A percentile compares a stretch with the other conserved stretches of the same genome.
Evolutionary conservation across 306 rosid genomes (phyloP).

Genomic region (Myrica gale): DNA sequence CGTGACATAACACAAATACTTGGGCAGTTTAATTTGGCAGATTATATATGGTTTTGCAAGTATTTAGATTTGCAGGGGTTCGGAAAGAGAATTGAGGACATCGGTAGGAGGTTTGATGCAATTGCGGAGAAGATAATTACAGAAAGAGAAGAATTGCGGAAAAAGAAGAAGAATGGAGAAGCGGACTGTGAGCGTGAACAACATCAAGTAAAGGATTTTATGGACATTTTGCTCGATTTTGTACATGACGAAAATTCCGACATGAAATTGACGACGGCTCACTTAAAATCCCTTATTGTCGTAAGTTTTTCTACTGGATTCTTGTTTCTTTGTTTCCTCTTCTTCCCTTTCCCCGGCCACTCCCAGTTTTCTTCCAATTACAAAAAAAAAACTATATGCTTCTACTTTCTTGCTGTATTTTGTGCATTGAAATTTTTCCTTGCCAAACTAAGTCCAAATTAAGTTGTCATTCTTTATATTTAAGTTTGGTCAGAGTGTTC

Average conservation of each 20-base stretch:
- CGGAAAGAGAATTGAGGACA: constrained; percentile 34
- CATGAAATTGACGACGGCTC: constrained; percentile 30
- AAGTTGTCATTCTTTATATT: too few species aligned
- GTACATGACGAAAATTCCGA: constrained; percentile 23
- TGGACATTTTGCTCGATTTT: constrained; percentile 46
- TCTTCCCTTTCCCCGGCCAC: too few species aligned
- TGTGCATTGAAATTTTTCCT: too few species aligned
- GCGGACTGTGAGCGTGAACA: constrained; percentile 1
- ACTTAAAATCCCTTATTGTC: constrained; percentile 45
- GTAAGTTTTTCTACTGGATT: constrained; percentile 18
- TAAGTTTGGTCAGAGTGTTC: too few species aligned
- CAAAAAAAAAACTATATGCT: too few species aligned
- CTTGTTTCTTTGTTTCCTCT: not conserved
- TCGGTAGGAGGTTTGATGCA: constrained; percentile 30
- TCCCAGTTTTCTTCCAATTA: too few species aligned
- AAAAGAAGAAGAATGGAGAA: constrained; percentile 17
- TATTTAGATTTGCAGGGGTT: constrained; percentile 34
- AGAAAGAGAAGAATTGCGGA: constrained; percentile 30
- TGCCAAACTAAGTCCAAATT: too few species aligned
- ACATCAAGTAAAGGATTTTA: constrained; percentile 36
- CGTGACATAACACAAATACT: constrained; percentile 41
- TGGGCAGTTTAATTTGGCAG: constrained; percentile 34
- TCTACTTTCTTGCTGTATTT: too few species aligned
- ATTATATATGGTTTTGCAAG: constrained; percentile 40
- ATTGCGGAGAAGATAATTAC: constrained; percentile 42